phyloP scores from a whole-genome alignment of 148 eudicot genomes.

The Fallopia convolvulus region DNA sequence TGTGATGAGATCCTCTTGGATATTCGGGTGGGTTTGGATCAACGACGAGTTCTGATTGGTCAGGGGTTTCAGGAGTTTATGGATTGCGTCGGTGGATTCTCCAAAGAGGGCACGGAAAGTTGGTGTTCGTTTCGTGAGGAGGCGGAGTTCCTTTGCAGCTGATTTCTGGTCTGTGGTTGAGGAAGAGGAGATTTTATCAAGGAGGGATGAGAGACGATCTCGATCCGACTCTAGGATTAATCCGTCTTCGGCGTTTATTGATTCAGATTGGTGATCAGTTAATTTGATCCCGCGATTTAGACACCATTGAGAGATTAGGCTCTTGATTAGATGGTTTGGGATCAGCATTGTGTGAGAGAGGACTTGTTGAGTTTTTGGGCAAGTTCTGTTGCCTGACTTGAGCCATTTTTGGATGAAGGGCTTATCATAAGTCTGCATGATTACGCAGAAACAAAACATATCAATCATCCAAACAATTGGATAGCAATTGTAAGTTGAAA shows the following conservation, averaged over 20 bases:
- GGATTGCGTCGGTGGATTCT: constrained; percentile 46
- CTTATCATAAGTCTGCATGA: constrained; percentile 71
- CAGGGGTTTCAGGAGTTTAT: constrained; percentile 50
- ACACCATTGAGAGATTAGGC: constrained; percentile 75
- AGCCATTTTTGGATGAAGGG: constrained; percentile 77
- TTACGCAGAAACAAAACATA: background rate
- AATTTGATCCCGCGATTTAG: constrained; percentile 37
- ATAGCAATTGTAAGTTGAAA: background rate
- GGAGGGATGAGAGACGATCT: constrained; percentile 42
- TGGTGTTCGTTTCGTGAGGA: constrained; percentile 64
- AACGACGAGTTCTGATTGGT: background rate
- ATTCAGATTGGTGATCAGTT: constrained; percentile 29
- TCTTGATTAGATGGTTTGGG: constrained; percentile 57
- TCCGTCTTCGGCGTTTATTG: constrained; percentile 28
- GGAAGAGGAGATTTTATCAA: constrained; percentile 63
- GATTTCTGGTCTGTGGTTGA: constrained; percentile 54
- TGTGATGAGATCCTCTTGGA: constrained; percentile 81
- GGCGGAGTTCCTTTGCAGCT: constrained; percentile 71
- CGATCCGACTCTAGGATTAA: constrained; percentile 39
- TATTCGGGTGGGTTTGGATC: constrained; percentile 32
- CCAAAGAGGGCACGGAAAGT: constrained; percentile 79
- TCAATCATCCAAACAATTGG: background rate
- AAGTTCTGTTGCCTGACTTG: constrained; percentile 67
- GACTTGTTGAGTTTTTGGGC: constrained; percentile 84
- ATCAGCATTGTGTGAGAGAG: constrained; percentile 69